Conservation (phyloP, 768 basidiomycete species). For the Leccinum uliginosum region DNA sequence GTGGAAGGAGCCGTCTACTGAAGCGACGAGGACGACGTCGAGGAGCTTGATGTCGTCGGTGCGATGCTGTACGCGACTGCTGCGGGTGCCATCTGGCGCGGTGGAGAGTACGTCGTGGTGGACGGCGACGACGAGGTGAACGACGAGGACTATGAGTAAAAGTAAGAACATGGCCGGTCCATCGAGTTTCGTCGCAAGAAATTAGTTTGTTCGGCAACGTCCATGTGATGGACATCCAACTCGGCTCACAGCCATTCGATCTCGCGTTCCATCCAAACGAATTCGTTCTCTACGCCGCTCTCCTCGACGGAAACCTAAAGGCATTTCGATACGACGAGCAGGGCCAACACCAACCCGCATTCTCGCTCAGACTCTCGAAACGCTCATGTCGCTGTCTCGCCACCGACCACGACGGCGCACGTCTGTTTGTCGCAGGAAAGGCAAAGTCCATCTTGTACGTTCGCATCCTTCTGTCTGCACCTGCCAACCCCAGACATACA, state of each 20-base stretch:
- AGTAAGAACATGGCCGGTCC: constrained; percentile 33
- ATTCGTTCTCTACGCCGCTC: constrained; percentile 68
- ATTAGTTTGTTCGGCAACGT: neutral
- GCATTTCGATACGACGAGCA: constrained; percentile 77
- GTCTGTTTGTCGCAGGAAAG: constrained; percentile 79
- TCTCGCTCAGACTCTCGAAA: constrained; percentile 72
- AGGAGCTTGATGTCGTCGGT: constrained; percentile 53
- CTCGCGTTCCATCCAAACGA: constrained; percentile 78
- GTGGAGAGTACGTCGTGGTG: constrained; percentile 26
- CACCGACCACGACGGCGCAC: constrained; percentile 61
- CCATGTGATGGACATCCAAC: constrained; percentile 59
- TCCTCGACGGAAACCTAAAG: constrained; percentile 80
- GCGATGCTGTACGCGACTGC: constrained; percentile 9
- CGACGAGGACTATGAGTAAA: too few species aligned
- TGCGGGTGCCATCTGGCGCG: constrained; percentile 22
- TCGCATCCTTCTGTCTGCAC: neutral
- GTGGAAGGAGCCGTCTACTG: constrained; percentile 93
- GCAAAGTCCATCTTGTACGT: constrained; percentile 75
- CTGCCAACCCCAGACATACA: constrained; percentile 12
- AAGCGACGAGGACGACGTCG: constrained; percentile 85
- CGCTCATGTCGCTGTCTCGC: constrained; percentile 77
- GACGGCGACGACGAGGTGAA: constrained; percentile 30
- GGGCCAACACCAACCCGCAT: constrained; percentile 47
- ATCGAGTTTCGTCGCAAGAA: constrained; percentile 16
- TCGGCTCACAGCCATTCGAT: constrained; percentile 84